Evolutionary conservation across 768 basidiomycete species (phyloP), one percentile per base, ranked within the genome.

Genomic region (Suillus cothurnatus): DNA sequence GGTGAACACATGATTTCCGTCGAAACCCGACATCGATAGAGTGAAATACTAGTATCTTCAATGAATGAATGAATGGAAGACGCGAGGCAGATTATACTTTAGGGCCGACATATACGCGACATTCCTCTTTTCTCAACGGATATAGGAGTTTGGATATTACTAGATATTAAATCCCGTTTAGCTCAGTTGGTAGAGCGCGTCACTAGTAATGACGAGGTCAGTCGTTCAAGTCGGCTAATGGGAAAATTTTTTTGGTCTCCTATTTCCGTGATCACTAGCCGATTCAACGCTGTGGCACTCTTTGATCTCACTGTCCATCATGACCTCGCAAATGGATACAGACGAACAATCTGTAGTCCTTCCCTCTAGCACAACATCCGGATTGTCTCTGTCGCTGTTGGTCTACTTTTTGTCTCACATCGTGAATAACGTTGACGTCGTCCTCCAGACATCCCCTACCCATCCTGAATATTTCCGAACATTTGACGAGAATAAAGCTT

Each of bases 381-480:
- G 91, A 6, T 78, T 94, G 62, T 88, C 90, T 4, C 80, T 93
- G 62, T 88, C 90, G 36, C 78, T 94, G 92, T 93, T 71, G 68
- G 90, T 78, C 59, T 34, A 55, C 47, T 61, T 61, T 47, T 39
- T 19, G 60, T 45, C 15, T 28, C 39, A 14, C 47, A 32, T 31
- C 7, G 36, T 43, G 49, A 53, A 61, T 50, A 39, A 56, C 28
- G 8, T 69, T 71, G 71, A 72, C 68, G 45, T 58, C 50, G 15
- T 26, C 69, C 69, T 75, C 39, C 72, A 99, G 96, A 63, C 97
- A 99, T 77, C 97, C 97, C 43, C 84, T 99, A 17, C 95, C 97
- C 12, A 95, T 99, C 73, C 85, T 99, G 67, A 97, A 95, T 77
- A 91, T 99, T 72, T 97, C 96, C 1, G 97, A 99, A 72, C 97